A percentile compares a stretch with the other conserved stretches of the same genome.
These are phyloP conservation scores for Elasticomyces elasticus DNA, from an alignment of 495 filamentous ascomycete species.

Conservation along the genomic window DNA sequence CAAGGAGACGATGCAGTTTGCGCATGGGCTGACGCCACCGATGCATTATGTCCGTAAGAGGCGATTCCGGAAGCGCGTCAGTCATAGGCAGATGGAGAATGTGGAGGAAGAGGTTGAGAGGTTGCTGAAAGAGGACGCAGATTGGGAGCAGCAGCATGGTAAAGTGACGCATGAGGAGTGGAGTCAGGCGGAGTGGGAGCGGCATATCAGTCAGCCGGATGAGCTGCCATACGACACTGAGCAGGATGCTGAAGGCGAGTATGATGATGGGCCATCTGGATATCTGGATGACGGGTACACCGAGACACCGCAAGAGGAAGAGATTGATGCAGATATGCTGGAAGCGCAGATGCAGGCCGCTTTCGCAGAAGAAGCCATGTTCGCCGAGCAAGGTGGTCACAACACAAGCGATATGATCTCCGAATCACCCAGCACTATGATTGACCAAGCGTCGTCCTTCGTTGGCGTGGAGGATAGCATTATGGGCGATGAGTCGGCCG, in stretches of 20 bases:
- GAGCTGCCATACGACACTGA: conserved; percentile 47
- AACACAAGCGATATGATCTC: conserved; percentile 6
- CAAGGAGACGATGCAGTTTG: conserved; percentile 59
- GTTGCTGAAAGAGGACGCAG: conserved; percentile 58
- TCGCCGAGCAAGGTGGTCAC: conserved; percentile 26
- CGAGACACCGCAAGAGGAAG: conserved; percentile 4
- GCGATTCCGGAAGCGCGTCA: conserved; percentile 74
- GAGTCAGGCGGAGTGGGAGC: conserved; percentile 31
- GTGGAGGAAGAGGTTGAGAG: conserved; percentile 75
- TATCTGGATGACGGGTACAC: conserved; percentile 10
- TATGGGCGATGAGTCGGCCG: conserved; percentile 26
- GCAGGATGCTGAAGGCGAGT: conserved; percentile 40
- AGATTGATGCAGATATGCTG: conserved; percentile 12
- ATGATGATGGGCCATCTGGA: conserved; percentile 31
- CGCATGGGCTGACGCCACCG: conserved; percentile 86
- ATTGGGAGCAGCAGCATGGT: conserved; percentile 38
- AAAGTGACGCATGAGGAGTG: conserved; percentile 29
- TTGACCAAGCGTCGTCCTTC: conserved; percentile 9
- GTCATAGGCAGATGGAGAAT: conserved; percentile 75
- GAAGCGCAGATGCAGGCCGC: conserved; percentile 20
- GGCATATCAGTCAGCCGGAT: conserved; percentile 22
- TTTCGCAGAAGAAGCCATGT: conserved; percentile 20
- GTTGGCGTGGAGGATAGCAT: conserved; percentile 21
- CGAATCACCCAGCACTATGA: conserved; percentile 5
- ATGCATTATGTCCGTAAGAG: conserved; percentile 78